These are phyloP conservation scores for Purshia tridentata DNA, from an alignment of 306 rosid species.

Conservation along the genomic window DNA sequence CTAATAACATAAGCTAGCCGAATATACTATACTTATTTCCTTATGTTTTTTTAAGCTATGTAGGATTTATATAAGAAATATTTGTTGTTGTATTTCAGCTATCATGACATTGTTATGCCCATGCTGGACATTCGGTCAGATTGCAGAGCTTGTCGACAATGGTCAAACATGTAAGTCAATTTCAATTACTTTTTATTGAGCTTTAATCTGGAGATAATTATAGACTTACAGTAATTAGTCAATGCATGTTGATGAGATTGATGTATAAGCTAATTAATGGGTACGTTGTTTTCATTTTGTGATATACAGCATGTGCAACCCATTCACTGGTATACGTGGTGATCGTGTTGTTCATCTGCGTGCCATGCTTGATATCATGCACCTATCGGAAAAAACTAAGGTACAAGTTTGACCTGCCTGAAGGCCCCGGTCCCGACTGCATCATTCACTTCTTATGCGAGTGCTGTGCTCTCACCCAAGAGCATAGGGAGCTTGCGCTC, in stretches of 20 bases:
- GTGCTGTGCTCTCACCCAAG: slow-evolving; percentile 34
- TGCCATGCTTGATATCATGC: slow-evolving; percentile 31
- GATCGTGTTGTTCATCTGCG: neutral
- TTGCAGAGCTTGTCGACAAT: slow-evolving; percentile 17
- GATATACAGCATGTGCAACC: slow-evolving; percentile 1
- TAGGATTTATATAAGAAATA: neutral
- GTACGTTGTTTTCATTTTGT: neutral
- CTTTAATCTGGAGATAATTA: too few species aligned
- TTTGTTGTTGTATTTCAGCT: slow-evolving; percentile 9
- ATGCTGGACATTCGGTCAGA: slow-evolving; percentile 17
- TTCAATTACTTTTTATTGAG: too few species aligned
- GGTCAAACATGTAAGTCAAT: slow-evolving; percentile 6
- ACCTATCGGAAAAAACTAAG: slow-evolving; percentile 26
- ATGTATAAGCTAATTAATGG: neutral
- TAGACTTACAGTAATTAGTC: too few species aligned
- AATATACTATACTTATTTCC: neutral
- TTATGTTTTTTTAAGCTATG: neutral
- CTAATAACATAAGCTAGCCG: neutral
- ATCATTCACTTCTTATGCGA: slow-evolving; percentile 29
- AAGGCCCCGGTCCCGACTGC: slow-evolving; percentile 30
- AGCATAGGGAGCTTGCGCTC: slow-evolving; percentile 29
- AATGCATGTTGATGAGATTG: neutral
- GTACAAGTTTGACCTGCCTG: slow-evolving; percentile 20
- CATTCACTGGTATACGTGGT: slow-evolving; percentile 1
- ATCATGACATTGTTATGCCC: slow-evolving; percentile 12